Evolutionary conservation across 148 eudicot species (phyloP).

Genomic region (Rheum nobile): DNA sequence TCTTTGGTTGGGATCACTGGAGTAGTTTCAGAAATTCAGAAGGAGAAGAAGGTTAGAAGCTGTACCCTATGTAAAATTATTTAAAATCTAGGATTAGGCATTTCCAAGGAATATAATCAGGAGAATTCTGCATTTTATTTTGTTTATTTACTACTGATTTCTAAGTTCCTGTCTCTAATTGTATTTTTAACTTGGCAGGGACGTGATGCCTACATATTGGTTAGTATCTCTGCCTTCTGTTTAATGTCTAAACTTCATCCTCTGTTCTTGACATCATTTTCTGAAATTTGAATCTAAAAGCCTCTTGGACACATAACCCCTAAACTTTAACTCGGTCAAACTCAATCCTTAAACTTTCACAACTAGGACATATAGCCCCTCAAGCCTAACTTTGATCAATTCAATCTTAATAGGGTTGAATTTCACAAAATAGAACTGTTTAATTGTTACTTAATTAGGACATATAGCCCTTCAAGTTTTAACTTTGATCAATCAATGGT

Average conservation of each 20-base stretch:
- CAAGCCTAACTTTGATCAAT: background rate
- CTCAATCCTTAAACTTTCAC: background rate
- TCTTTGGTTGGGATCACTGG: constrained; percentile 90
- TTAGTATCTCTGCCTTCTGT: constrained; percentile 25
- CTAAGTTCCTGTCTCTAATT: background rate
- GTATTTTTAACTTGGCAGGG: constrained; percentile 43
- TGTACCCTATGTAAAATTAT: background rate
- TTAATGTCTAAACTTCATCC: background rate
- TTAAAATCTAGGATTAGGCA: background rate
- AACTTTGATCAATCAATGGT: background rate
- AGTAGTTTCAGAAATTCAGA: constrained; percentile 77
- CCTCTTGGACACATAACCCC: background rate
- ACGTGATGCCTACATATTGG: constrained; percentile 89
- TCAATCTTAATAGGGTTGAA: background rate
- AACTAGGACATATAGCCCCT: background rate
- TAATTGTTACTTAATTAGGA: no score
- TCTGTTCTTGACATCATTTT: background rate
- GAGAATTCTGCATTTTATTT: background rate
- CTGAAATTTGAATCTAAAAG: background rate
- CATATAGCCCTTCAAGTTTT: background rate
- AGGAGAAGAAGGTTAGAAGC: constrained; percentile 71
- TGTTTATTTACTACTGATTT: background rate
- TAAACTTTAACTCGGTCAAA: background rate
- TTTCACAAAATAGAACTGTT: background rate
- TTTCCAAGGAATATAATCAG: background rate